Conservation (phyloP, 306 rosid species). For the Delonix regia region DNA sequence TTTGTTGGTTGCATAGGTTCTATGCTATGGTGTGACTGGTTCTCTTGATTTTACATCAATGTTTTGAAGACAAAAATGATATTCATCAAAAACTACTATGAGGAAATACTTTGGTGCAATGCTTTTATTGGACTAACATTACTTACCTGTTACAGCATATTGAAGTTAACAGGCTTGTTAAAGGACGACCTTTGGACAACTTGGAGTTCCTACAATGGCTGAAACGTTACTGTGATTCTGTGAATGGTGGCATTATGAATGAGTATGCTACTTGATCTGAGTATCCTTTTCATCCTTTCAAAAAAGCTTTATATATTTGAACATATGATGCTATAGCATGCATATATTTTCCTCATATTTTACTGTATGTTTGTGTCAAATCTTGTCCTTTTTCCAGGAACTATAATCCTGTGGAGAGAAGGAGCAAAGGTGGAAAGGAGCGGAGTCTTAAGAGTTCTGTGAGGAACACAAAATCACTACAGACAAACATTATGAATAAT, state of each 20-base stretch:
- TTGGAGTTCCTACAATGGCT: slow-evolving; percentile 97
- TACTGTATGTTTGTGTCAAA: slow-evolving; percentile 5
- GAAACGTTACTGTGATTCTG: slow-evolving; percentile 92
- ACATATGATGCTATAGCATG: slow-evolving; percentile 3
- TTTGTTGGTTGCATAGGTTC: slow-evolving; percentile 16
- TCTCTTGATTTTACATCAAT: slow-evolving; percentile 2
- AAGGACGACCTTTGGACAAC: slow-evolving; percentile 95
- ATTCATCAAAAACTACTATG: background rate
- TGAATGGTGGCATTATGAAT: slow-evolving; percentile 95
- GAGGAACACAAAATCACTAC: slow-evolving; percentile 76
- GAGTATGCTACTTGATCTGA: slow-evolving; percentile 42
- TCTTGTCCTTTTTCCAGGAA: slow-evolving; percentile 54
- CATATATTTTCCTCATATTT: background rate
- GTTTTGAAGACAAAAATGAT: slow-evolving; percentile 12
- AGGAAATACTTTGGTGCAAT: slow-evolving; percentile 13
- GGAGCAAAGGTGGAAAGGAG: slow-evolving; percentile 82
- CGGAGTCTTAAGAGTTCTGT: slow-evolving; percentile 53
- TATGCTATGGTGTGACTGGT: slow-evolving; percentile 20
- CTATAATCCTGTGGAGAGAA: slow-evolving; percentile 91
- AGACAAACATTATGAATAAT: slow-evolving; percentile 35
- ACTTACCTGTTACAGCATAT: slow-evolving; percentile 62
- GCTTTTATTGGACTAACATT: slow-evolving; percentile 23
- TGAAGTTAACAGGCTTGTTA: slow-evolving; percentile 96
- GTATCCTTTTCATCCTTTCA: slow-evolving; percentile 16
- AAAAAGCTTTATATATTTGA: slow-evolving; percentile 13